Conservation (phyloP, 164 flowering plant genomes). For the Kingdonia uniflora region DNA sequence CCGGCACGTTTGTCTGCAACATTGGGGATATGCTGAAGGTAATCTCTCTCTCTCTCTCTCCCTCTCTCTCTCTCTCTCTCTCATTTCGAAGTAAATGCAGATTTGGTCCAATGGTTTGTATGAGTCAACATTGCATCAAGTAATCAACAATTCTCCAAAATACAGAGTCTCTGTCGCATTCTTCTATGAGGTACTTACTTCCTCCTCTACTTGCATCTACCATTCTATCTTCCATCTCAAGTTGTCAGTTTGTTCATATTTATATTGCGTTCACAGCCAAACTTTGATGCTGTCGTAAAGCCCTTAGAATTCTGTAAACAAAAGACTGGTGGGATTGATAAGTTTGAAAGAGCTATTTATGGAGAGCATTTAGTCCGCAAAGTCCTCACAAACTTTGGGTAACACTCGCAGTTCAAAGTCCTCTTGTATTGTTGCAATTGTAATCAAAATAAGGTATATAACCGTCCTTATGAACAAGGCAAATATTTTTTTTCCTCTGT, state of each 20-base stretch:
- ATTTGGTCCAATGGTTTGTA: slow-evolving; percentile 76
- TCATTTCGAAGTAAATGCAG: slow-evolving; percentile 25
- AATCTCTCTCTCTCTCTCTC: neutral
- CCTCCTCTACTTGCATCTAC: neutral
- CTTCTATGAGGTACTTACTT: slow-evolving; percentile 72
- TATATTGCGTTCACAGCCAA: slow-evolving; percentile 41
- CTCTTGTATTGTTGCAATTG: too few relatives aligned
- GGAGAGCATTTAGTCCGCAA: slow-evolving; percentile 81
- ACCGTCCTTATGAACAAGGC: too few relatives aligned
- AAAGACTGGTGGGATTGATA: slow-evolving; percentile 43
- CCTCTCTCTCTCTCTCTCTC: neutral
- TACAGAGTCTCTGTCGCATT: slow-evolving; percentile 75
- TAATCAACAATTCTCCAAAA: slow-evolving; percentile 47
- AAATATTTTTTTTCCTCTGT: too few relatives aligned
- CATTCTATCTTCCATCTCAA: neutral
- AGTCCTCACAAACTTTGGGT: slow-evolving; percentile 59
- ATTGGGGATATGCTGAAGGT: slow-evolving; percentile 98
- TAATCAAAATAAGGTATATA: too few relatives aligned
- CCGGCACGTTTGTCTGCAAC: slow-evolving; percentile 97
- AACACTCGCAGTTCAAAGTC: too few relatives aligned
- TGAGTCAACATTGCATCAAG: slow-evolving; percentile 80
- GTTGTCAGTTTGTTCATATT: neutral
- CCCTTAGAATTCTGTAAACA: slow-evolving; percentile 61
- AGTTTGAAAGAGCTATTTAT: slow-evolving; percentile 52
- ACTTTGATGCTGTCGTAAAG: slow-evolving; percentile 62